A percentile compares a stretch with the other conserved stretches of the same genome.
phyloP scores from a whole-genome alignment of 164 flowering plant genomes.

The Liquidambar formosana region DNA sequence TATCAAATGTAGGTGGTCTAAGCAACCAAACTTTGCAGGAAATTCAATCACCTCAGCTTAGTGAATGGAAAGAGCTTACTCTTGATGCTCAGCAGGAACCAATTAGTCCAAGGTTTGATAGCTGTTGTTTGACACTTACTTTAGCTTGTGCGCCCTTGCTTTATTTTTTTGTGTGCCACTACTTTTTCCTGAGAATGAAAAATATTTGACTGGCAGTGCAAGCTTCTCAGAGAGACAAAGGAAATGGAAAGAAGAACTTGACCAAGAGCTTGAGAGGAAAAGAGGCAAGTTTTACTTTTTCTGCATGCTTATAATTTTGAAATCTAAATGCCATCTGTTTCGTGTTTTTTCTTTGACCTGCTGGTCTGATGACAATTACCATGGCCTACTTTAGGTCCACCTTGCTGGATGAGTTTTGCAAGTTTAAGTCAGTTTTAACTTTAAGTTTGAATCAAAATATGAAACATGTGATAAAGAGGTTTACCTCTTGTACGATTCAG shows the following conservation, averaged over 20 bases:
- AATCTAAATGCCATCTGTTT: neutral
- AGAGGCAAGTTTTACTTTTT: constrained; percentile 43
- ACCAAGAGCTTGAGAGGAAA: constrained; percentile 64
- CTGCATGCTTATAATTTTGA: neutral
- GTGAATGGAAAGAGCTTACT: constrained; percentile 33
- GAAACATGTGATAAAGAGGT: neutral
- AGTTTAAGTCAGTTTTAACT: neutral
- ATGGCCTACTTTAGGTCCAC: neutral
- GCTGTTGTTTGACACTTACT: neutral
- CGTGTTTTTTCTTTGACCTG: neutral
- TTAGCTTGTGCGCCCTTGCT: neutral
- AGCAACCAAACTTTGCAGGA: constrained; percentile 33
- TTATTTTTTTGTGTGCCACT: neutral
- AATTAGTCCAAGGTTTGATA: constrained; percentile 47
- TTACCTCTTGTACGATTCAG: neutral
- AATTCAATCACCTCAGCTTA: constrained; percentile 33
- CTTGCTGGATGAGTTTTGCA: neutral
- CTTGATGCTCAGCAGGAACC: constrained; percentile 40
- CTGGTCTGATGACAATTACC: neutral
- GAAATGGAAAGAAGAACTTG: constrained; percentile 81
- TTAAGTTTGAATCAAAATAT: neutral
- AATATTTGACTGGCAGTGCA: constrained; percentile 24
- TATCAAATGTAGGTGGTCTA: constrained; percentile 34
- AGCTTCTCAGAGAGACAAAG: constrained; percentile 58
- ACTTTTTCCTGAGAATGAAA: neutral